Conservation (phyloP, 75 land plant genomes). For the Cunninghamia lanceolata region DNA sequence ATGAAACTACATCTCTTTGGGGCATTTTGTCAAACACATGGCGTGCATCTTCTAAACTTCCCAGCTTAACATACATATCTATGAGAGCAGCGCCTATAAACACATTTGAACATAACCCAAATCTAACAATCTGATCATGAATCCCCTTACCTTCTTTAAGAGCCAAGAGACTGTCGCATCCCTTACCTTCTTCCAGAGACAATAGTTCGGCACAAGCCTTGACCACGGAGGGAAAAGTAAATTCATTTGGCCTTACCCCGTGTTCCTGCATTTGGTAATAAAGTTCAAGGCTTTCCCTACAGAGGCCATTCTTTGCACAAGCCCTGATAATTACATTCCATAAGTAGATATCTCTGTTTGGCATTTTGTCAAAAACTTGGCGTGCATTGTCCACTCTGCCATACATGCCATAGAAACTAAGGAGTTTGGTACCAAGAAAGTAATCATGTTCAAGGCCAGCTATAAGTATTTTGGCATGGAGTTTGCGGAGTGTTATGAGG, state of each 20-base stretch:
- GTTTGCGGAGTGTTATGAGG: background rate
- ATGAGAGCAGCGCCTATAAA: constrained; percentile 19
- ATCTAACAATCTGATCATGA: constrained; percentile 18
- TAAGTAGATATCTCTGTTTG: constrained; percentile 22
- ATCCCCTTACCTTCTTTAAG: constrained; percentile 22
- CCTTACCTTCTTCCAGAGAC: constrained; percentile 6
- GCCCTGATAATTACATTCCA: constrained; percentile 61
- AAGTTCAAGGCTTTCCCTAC: constrained; percentile 24
- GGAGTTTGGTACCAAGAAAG: constrained; percentile 39
- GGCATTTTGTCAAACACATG: constrained; percentile 18
- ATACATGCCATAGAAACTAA: constrained; percentile 48
- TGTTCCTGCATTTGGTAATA: constrained; percentile 26
- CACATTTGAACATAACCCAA: constrained; percentile 14
- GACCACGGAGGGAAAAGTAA: background rate
- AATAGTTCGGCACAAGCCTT: background rate
- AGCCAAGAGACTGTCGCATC: constrained; percentile 20
- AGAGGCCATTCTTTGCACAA: constrained; percentile 30
- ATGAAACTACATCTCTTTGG: constrained; percentile 21
- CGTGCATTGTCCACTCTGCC: constrained; percentile 43
- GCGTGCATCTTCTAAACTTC: constrained; percentile 20
- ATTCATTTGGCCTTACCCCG: background rate
- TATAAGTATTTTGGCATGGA: background rate
- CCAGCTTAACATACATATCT: constrained; percentile 41
- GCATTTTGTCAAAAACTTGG: constrained; percentile 27
- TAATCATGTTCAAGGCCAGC: constrained; percentile 5